These are phyloP conservation scores for Arthrobotrys musiformis DNA, from an alignment of 2,329 filamentous ascomycete genomes.

Conservation along the genomic window DNA sequence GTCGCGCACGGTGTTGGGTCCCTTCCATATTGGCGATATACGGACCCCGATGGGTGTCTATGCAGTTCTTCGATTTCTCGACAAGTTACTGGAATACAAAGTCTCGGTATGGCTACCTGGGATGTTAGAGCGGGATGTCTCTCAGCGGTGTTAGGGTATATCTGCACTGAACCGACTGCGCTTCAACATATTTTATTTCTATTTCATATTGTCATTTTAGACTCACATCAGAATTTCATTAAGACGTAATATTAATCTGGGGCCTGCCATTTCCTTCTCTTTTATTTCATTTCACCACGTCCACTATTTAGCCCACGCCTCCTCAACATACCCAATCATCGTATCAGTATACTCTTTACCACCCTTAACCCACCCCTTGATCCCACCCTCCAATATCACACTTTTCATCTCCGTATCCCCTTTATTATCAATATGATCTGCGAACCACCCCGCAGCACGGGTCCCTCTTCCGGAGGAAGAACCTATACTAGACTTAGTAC, in stretches of 20 bases:
- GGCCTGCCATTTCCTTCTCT: not conserved
- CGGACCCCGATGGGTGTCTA: not conserved
- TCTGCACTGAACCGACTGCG: too few species aligned
- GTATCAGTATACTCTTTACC: slow-evolving; percentile 65
- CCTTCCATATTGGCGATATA: not conserved
- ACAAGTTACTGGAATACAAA: not conserved
- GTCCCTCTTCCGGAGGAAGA: slow-evolving; percentile 69
- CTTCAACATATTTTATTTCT: too few species aligned
- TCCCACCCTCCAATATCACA: slow-evolving; percentile 67
- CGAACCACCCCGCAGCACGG: slow-evolving; percentile 69
- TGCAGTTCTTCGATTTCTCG: not conserved
- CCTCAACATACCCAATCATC: slow-evolving; percentile 66
- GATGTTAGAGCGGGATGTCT: not conserved
- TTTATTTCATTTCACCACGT: not conserved
- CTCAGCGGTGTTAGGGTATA: not conserved
- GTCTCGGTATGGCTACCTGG: not conserved
- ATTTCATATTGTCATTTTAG: too few species aligned
- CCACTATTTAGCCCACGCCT: slow-evolving; percentile 60
- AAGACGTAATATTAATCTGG: not conserved
- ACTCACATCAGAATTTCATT: not conserved
- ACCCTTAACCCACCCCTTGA: slow-evolving; percentile 68
- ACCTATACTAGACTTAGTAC: slow-evolving; percentile 61
- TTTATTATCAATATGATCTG: slow-evolving; percentile 66
- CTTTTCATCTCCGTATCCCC: slow-evolving; percentile 65
- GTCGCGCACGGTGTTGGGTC: not conserved